A percentile compares a stretch with the other conserved stretches of the same genome.
Conservation (phyloP, 352 stramenopile genomes). For the Globisporangium okanoganense region DNA sequence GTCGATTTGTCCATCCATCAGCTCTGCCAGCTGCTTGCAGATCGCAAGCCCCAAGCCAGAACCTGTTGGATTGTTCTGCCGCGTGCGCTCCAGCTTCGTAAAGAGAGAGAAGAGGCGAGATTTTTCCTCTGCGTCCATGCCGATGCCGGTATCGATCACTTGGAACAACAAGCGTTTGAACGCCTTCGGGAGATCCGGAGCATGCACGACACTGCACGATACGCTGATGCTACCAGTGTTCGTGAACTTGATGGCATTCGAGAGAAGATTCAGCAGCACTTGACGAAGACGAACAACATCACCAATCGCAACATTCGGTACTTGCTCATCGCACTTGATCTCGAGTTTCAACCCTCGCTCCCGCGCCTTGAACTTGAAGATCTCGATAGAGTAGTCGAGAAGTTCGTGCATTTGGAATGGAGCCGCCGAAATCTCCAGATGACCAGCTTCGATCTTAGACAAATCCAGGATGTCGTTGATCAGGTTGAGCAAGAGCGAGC, state of each 20-base stretch:
- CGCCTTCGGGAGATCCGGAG: slow-evolving; percentile 49
- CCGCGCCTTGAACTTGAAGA: slow-evolving; percentile 87
- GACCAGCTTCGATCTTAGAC: slow-evolving; percentile 91
- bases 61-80: slow-evolving; percentile 85
- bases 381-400: slow-evolving; percentile 86
- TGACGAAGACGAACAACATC: slow-evolving; percentile 77
- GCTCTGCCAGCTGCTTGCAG: slow-evolving; percentile 84
- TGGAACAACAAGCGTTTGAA: slow-evolving; percentile 81
- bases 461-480: slow-evolving; percentile 93
- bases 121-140: slow-evolving; percentile 82
- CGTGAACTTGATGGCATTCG: slow-evolving; percentile 88
- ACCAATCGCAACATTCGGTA: slow-evolving; percentile 68
- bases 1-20: slow-evolving; percentile 87
- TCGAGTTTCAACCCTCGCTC: slow-evolving; percentile 87
- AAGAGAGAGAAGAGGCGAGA: slow-evolving; percentile 78
- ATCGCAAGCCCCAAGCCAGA: slow-evolving; percentile 84
- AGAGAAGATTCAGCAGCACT: slow-evolving; percentile 79
- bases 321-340: slow-evolving; percentile 52
- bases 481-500: slow-evolving; percentile 85
- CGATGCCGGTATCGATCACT: slow-evolving; percentile 82
- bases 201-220: slow-evolving; percentile 62
- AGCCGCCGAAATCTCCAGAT: slow-evolving; percentile 85
- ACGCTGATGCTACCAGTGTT: slow-evolving; percentile 80
- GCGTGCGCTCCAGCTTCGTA: slow-evolving; percentile 74
- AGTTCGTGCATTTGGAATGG: slow-evolving; percentile 81